Percentiles rank a stretch among this genome's conserved stretches.
These are phyloP conservation scores for Jackrogersella multiformis DNA, from an alignment of 495 filamentous ascomycete genomes.

Conservation along the genomic window DNA sequence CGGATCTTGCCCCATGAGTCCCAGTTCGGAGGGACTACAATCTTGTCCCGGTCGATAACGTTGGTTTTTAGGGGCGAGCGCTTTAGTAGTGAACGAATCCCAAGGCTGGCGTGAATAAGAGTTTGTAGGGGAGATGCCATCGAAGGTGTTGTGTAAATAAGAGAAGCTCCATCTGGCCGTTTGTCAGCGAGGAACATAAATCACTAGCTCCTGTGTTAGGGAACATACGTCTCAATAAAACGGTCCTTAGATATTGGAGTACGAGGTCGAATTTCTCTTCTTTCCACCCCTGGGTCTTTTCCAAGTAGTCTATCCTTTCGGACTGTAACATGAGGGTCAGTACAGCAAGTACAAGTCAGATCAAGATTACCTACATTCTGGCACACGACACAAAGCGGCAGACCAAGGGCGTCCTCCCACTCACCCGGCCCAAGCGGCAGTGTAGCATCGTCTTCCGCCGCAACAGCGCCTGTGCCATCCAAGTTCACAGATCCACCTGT, in stretches of 20 bases:
- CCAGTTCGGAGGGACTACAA: conserved; percentile 94
- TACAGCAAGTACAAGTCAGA: background rate
- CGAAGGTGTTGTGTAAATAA: conserved; percentile 89
- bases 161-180: conserved; percentile 79
- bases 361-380: conserved; percentile 74
- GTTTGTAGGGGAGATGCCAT: conserved; percentile 80
- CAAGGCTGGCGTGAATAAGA: conserved; percentile 85
- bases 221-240: conserved; percentile 81
- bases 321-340: conserved; percentile 64
- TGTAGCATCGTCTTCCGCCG: conserved; percentile 68
- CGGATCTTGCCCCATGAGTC: conserved; percentile 98
- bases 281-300: conserved; percentile 88
- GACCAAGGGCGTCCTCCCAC: conserved; percentile 89
- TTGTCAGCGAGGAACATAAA: conserved; percentile 29
- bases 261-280: conserved; percentile 95
- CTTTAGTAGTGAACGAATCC: conserved; percentile 88
- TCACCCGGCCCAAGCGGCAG: conserved; percentile 89
- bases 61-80: conserved; percentile 89
- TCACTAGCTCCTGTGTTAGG: background rate
- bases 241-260: conserved; percentile 85
- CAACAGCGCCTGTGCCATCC: conserved; percentile 54
- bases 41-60: conserved; percentile 94
- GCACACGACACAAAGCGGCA: conserved; percentile 91
- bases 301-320: conserved; percentile 86
- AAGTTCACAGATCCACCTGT: conserved; percentile 60